Evolutionary conservation across 202 grass and related monocot species (phyloP).

Genomic region (Panicum virgatum): DNA sequence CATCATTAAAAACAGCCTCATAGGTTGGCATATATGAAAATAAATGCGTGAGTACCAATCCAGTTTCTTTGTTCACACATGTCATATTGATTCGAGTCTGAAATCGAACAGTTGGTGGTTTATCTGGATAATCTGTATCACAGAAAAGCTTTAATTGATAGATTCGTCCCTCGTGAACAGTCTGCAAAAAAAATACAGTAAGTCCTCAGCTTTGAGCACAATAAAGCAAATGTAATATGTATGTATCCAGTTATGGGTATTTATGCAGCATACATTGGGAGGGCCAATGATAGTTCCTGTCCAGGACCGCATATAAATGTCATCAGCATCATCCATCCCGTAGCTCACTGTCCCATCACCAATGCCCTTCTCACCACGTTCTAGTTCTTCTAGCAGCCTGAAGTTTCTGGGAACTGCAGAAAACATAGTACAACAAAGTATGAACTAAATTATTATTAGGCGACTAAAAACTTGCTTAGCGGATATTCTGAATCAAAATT

Average conservation of each 20-base stretch:
- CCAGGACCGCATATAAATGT: slow-evolving; percentile 83
- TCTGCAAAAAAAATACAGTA: slow-evolving; percentile 46
- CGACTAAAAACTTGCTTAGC: not conserved
- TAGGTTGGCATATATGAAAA: not conserved
- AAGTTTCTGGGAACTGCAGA: slow-evolving; percentile 82
- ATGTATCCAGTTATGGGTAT: not conserved
- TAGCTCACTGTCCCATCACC: slow-evolving; percentile 88
- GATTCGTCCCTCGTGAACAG: slow-evolving; percentile 79
- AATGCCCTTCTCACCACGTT: slow-evolving; percentile 80
- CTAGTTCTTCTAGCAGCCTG: slow-evolving; percentile 77
- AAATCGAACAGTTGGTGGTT: slow-evolving; percentile 65
- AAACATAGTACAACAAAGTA: slow-evolving; percentile 35
- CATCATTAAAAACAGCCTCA: slow-evolving; percentile 29
- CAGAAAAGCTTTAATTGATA: slow-evolving; percentile 78
- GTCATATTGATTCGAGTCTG: slow-evolving; percentile 79
- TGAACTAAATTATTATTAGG: slow-evolving; percentile 3
- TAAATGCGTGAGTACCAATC: slow-evolving; percentile 52
- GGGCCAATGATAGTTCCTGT: slow-evolving; percentile 84
- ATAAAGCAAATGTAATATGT: slow-evolving; percentile 17
- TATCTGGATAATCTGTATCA: slow-evolving; percentile 81
- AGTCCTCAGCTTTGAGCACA: slow-evolving; percentile 12
- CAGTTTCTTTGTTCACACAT: slow-evolving; percentile 71
- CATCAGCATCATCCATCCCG: slow-evolving; percentile 88
- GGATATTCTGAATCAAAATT: slow-evolving; percentile 5
- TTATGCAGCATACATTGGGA: slow-evolving; percentile 57